Evolutionary conservation across 176 grass and related monocot species (phyloP).

Genomic region (Carex pumila): DNA sequence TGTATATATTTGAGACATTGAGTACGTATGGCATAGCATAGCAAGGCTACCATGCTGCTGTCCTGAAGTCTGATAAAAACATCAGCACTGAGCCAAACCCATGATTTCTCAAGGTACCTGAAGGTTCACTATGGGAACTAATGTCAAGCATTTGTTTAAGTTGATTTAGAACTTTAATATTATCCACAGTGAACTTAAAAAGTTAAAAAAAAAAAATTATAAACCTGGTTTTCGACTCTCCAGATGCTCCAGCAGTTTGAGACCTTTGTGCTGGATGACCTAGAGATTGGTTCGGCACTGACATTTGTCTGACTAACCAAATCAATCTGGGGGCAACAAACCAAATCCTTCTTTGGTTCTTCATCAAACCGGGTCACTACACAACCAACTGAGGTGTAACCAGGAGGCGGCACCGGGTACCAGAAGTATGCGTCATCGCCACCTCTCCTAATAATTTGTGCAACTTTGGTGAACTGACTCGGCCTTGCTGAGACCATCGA

Average conservation of each 20-base stretch:
- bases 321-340: conserved; percentile 83
- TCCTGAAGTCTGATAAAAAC: not conserved
- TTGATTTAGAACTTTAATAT: not conserved
- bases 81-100: not conserved
- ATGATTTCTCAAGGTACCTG: not conserved
- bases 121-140: not conserved
- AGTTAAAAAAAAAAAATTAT: not conserved
- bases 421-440: conserved; percentile 83
- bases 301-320: conserved; percentile 78
- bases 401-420: conserved; percentile 87
- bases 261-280: conserved; percentile 68
- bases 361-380: conserved; percentile 77
- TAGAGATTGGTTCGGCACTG: conserved; percentile 62
- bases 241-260: conserved; percentile 94
- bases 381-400: conserved; percentile 90
- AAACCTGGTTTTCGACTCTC: conserved; percentile 97
- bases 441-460: conserved; percentile 71
- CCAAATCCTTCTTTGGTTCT: conserved; percentile 61
- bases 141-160: not conserved
- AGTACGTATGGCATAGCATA: not conserved
- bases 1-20: not conserved
- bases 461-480: conserved; percentile 70
- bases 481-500: conserved; percentile 69
- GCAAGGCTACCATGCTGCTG: not conserved
- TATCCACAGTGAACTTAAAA: not conserved